Evolutionary conservation across 1,284 basidiomycete genomes (phyloP), one percentile per base, ranked within the genome.

Genomic region (Ustilago curta): DNA sequence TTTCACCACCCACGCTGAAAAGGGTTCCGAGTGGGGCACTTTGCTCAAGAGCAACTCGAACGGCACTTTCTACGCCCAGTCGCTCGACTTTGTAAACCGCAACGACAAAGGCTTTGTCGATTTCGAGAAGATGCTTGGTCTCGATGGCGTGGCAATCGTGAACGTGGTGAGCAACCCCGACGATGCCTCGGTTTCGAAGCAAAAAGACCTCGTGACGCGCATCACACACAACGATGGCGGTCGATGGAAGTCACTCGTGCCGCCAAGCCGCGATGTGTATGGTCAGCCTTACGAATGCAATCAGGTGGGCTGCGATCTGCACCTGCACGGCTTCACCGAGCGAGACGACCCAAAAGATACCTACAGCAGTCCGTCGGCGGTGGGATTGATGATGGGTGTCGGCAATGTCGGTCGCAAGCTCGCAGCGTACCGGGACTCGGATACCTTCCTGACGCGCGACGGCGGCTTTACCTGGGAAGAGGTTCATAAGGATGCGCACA

Each of bases 141-240:
- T 99, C 52, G 95, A 99, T 85, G 96, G 96, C 0, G 96, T 99
- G 72, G 95, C 95, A 8, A 86, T 99, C 47, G 90, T 95, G 78
- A 99, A 99, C 81, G 85, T 97, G 37, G 94, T 99, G 3, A 86
- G 90, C 16, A 97, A 99, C 83, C 88, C 93, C 0, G 87, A 89
- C 0, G 91, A 93, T 57, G 94, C 94, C 0, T 87, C 88, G 1
- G 83, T 97, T 4, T 90, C 90, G 3, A 90, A 91, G 6, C 86
- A 85, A 49, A 99, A 99, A 87, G 87, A 89, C 64, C 85, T 99
- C 12, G 92, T 93, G 86, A 91, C 90, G 3, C 87, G 91, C 59
- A 98, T 99, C 77, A 97, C 95, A 2, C 95, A 98, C 85, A 99
- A 99, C 79, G 97, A 99, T 85, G 95, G 94, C 89, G 91, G 94